A percentile compares a stretch with the other conserved stretches of the same genome.
phyloP scores from a whole-genome alignment of 306 rosid genomes.

The Quercus ilex region DNA sequence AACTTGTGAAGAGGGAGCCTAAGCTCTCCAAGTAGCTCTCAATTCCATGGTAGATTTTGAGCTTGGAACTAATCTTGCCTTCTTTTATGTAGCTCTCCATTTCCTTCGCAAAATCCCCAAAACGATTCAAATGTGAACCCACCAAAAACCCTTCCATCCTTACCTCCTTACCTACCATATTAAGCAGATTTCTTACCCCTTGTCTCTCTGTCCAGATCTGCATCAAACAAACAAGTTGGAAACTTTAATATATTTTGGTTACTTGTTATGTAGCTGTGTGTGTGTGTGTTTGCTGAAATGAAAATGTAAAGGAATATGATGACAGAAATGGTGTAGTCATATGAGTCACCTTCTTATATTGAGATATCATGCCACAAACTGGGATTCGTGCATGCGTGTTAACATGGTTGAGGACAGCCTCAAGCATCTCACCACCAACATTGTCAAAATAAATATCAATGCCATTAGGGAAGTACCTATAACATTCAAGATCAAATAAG shows the following conservation, averaged over 20 bases:
- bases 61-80: conserved; percentile 47
- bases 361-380: conserved; percentile 69
- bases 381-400: conserved; percentile 52
- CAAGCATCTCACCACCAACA: conserved; percentile 72
- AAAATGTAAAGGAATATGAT: background rate
- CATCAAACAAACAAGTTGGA: background rate
- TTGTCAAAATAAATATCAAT: conserved; percentile 65
- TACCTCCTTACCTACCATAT: conserved; percentile 62
- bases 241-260: background rate
- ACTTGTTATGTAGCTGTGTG: background rate
- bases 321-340: background rate
- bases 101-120: conserved; percentile 48
- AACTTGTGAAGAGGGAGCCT: conserved; percentile 46
- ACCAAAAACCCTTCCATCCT: conserved; percentile 59
- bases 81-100: conserved; percentile 51
- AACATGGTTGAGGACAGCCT: conserved; percentile 63
- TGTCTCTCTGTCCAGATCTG: conserved; percentile 67
- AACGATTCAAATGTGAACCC: conserved; percentile 43
- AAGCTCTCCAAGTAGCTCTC: conserved; percentile 48
- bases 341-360: conserved; percentile 45
- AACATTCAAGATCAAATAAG: background rate
- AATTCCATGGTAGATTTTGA: conserved; percentile 39
- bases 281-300: too few species aligned
- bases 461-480: conserved; percentile 57
- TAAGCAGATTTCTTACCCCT: conserved; percentile 58